Evolutionary conservation across 176 grass and related monocot species (phyloP).

Genomic region (Thalia dealbata): DNA sequence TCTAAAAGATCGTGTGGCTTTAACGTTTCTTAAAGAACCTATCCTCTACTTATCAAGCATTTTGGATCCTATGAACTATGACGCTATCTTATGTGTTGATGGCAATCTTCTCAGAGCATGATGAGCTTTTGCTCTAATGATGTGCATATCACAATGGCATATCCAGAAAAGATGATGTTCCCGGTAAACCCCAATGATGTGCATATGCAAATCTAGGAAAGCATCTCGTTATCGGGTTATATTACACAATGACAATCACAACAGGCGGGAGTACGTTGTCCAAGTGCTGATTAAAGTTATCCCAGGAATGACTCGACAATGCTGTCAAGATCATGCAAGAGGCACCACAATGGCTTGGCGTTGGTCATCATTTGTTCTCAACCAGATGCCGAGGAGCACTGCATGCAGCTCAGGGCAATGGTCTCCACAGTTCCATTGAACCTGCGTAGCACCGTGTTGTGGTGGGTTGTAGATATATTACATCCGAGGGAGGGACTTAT

Average conservation of each 20-base stretch:
- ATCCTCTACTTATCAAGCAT: too few species aligned
- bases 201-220: conserved; percentile 79
- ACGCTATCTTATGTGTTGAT: too few species aligned
- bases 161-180: too few species aligned
- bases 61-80: too few species aligned
- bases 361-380: conserved; percentile 87
- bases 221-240: conserved; percentile 65
- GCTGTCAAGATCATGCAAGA: conserved; percentile 98
- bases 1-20: too few species aligned
- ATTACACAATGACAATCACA: conserved; percentile 80
- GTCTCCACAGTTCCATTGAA: conserved; percentile 74
- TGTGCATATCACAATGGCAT: too few species aligned
- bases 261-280: conserved; percentile 89
- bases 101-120: too few species aligned
- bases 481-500: too few species aligned
- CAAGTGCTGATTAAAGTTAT: conserved; percentile 98
- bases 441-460: conserved; percentile 24
- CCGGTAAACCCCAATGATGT: neutral
- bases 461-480: too few species aligned
- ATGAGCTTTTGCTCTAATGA: too few species aligned
- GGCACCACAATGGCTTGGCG: conserved; percentile 78
- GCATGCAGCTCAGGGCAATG: conserved; percentile 74
- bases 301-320: conserved; percentile 87
- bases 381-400: conserved; percentile 70
- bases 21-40: too few species aligned